Evolutionary conservation across 169 alveolate species (phyloP), one percentile per base, ranked within the genome.

Genomic region (Plasmodium berghei): DNA sequence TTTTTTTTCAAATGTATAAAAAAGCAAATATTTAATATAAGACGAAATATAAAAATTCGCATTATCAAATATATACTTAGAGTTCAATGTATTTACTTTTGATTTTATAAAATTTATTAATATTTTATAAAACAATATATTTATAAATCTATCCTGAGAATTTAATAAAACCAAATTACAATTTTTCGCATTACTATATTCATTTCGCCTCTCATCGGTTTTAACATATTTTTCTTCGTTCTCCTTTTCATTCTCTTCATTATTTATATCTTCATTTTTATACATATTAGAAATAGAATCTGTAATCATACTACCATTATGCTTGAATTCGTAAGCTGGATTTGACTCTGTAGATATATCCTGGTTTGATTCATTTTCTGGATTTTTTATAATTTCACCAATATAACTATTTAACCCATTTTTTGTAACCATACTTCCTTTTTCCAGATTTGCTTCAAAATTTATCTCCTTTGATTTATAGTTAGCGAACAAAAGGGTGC

Each of bases 41-140:
- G 83, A 67, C 5, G 90, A 83, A 34, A 83, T 67, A 62, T 67
- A 66, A 26, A 67, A 83, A 49, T 67, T 67, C 28, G 69, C 16
- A 46, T 83, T 83, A 16, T 83, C 48, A 24, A 66, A 67, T 20
- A 83, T 28, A 45, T 83, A 52, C 61, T 83, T 83, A 3, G 90
- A 80, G 28, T 83, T 83, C n/a, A 83, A 46, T 14, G 59, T 66
- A 12, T 67, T 52, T 54, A 67, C 46, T 67, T 83, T 83, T 22
- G 73, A 66, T 46, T 66, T 83, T n/a, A 83, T 18, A 67, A 71
- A 83, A 24, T 66, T 83, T 9, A 48, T 55, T 83, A 83, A 18
- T 18, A 83, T 69, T 67, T 83, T 83, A 49, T 18, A 83, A 66
- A 83, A 83, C 56, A 83, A 56, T 28, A 83, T 56, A 62, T 83